Evolutionary conservation across 2,329 filamentous ascomycete genomes (phyloP).

Genomic region (Aspergillus quadricinctus): DNA sequence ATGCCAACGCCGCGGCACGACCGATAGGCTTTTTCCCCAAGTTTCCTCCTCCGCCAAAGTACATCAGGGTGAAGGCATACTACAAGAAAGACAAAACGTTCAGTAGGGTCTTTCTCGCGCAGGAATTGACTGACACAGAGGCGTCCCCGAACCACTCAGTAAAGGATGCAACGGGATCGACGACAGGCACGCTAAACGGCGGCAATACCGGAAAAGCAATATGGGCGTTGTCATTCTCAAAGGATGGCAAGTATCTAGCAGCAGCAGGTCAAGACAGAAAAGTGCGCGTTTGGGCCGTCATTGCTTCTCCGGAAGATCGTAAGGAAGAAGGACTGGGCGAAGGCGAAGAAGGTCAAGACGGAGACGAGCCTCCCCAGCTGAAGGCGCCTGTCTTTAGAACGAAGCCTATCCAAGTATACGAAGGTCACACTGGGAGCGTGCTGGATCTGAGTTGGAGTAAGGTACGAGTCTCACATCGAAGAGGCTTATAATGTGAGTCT

Average conservation of each 20-base stretch:
- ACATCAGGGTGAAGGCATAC: constrained; percentile 78
- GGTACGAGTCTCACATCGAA: constrained; percentile 30
- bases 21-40: constrained; percentile 78
- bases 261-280: constrained; percentile 86
- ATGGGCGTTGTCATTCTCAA: constrained; percentile 91
- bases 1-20: constrained; percentile 74
- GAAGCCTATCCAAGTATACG: constrained; percentile 73
- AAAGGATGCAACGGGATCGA: constrained; percentile 26
- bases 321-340: constrained; percentile 64
- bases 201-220: constrained; percentile 59
- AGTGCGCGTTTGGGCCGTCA: constrained; percentile 83
- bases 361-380: constrained; percentile 56
- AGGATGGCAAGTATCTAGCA: constrained; percentile 84
- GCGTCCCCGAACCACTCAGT: constrained; percentile 24
- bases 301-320: constrained; percentile 77
- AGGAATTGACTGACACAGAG: constrained; percentile 71
- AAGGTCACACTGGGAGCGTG: constrained; percentile 79
- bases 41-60: constrained; percentile 83
- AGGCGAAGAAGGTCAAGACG: constrained; percentile 52
- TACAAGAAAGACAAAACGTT: constrained; percentile 81
- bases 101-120: constrained; percentile 82
- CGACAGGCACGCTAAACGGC: constrained; percentile 16
- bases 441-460: constrained; percentile 97
- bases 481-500: constrained; percentile 2
- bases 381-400: constrained; percentile 87